Percentiles rank a stretch among this genome's conserved stretches.
Conservation (phyloP, 768 basidiomycete species). For the Rhodotorula kratochvilovae region DNA sequence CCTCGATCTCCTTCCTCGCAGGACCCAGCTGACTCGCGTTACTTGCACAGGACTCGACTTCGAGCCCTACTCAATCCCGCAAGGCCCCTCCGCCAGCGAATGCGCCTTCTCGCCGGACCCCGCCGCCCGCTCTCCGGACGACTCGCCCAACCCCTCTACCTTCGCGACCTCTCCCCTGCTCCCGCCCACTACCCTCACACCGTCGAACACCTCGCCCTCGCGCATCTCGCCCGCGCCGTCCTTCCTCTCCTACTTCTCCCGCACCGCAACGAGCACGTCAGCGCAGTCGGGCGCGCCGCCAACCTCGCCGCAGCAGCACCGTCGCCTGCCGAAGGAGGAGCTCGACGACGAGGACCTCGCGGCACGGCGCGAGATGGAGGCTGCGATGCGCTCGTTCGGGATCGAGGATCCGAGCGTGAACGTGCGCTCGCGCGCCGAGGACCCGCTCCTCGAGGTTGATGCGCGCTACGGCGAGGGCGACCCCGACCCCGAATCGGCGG, state of each 20-base stretch:
- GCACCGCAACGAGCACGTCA: neutral
- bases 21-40: too few relatives aligned
- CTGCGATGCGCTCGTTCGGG: conserved; percentile 26
- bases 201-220: neutral
- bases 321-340: conserved; percentile 26
- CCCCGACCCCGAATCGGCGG: neutral
- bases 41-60: conserved; percentile 13
- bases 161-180: neutral
- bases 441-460: conserved; percentile 25
- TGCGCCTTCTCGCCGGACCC: neutral
- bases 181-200: neutral
- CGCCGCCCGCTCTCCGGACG: neutral
- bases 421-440: conserved; percentile 4
- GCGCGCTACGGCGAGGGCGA: conserved; percentile 1
- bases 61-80: conserved; percentile 16
- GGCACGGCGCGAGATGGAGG: conserved; percentile 35
- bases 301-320: neutral
- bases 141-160: neutral
- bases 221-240: conserved; percentile 1
- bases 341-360: conserved; percentile 37
- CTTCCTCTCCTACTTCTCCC: conserved; percentile 11
- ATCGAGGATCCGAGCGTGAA: conserved; percentile 35
- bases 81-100: conserved; percentile 23
- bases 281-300: neutral
- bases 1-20: neutral